A percentile compares a stretch with the other conserved stretches of the same genome.
Evolutionary conservation across 371 early-diverging fungal genomes (phyloP).

Genomic region (Mucor saturninus): DNA sequence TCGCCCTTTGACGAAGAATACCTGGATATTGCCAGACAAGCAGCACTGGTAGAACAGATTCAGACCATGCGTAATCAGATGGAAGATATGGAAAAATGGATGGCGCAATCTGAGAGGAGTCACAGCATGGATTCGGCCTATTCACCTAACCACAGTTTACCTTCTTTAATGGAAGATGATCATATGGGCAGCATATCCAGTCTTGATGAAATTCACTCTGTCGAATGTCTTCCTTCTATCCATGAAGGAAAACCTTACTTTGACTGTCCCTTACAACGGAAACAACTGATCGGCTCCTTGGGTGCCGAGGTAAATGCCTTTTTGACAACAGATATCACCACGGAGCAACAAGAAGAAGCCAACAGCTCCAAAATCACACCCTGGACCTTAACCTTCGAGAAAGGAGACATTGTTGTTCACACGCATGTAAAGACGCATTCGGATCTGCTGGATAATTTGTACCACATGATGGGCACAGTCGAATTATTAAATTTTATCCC

Average conservation of each 20-base stretch:
- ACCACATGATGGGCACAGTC: slow-evolving; percentile 18
- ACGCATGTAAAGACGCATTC: slow-evolving; percentile 18
- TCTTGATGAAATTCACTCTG: slow-evolving; percentile 12
- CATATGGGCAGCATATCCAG: slow-evolving; percentile 11
- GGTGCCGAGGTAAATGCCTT: slow-evolving; percentile 1
- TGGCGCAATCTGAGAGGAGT: neutral
- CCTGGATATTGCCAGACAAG: slow-evolving; percentile 25
- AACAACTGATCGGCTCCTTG: slow-evolving; percentile 4
- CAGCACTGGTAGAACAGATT: slow-evolving; percentile 21
- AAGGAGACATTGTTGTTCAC: slow-evolving; percentile 14
- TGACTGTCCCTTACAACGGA: slow-evolving; percentile 4
- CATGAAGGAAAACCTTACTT: too few relatives aligned
- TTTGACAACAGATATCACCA: neutral
- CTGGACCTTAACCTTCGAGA: slow-evolving; percentile 20
- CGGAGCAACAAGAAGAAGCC: neutral
- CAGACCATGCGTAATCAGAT: slow-evolving; percentile 26
- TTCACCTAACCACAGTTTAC: neutral
- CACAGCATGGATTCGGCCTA: neutral
- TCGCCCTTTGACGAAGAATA: slow-evolving; percentile 42
- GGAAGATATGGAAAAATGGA: slow-evolving; percentile 22
- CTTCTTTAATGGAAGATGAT: slow-evolving; percentile 13
- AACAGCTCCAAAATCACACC: neutral
- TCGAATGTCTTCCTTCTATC: slow-evolving; percentile 7
- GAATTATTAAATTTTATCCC: slow-evolving; percentile 11
- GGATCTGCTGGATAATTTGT: slow-evolving; percentile 18